These are phyloP conservation scores for Colletotrichum lini DNA, from an alignment of 2,329 filamentous ascomycete genomes.

Conservation along the genomic window DNA sequence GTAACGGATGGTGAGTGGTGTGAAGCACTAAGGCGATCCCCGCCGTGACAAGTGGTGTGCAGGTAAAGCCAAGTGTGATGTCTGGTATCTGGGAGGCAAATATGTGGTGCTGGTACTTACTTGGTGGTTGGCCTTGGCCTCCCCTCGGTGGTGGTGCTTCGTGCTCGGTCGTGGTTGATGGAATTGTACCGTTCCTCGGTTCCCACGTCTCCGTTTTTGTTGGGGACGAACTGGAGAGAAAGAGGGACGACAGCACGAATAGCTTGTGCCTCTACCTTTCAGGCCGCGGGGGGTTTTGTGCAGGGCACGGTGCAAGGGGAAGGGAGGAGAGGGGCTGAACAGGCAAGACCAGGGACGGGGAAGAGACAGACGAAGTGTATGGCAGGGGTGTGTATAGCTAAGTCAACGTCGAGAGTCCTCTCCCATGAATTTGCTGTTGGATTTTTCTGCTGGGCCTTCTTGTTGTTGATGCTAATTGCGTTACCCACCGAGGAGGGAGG, in stretches of 20 bases:
- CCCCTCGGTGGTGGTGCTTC: not conserved
- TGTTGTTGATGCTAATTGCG: not conserved
- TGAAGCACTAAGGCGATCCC: constrained; percentile 2
- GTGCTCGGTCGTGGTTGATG: constrained; percentile 6
- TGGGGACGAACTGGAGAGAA: constrained; percentile 41
- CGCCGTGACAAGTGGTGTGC: constrained; percentile 19
- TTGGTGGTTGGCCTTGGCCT: constrained; percentile 1
- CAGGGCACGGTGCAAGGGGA: constrained; percentile 39
- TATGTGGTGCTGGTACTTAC: constrained; percentile 4
- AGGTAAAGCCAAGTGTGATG: constrained; percentile 10
- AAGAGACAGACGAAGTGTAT: constrained; percentile 14
- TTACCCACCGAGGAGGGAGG: constrained; percentile 29
- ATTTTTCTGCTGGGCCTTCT: constrained; percentile 29
- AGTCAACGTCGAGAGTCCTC: no score
- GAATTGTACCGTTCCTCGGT: constrained; percentile 6
- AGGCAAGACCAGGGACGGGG: constrained; percentile 18
- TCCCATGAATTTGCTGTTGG: constrained; percentile 4
- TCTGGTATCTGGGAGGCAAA: not conserved
- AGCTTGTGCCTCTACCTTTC: constrained; percentile 17
- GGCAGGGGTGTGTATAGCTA: constrained; percentile 24
- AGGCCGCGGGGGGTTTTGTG: constrained; percentile 27
- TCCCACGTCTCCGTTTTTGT: constrained; percentile 41
- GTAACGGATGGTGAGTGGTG: constrained; percentile 10
- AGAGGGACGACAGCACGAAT: not conserved
- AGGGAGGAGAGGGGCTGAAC: not conserved